These are phyloP conservation scores for Coccomyxa subellipsoidea DNA, from an alignment of 163 green algal species.

Conservation along the genomic window DNA sequence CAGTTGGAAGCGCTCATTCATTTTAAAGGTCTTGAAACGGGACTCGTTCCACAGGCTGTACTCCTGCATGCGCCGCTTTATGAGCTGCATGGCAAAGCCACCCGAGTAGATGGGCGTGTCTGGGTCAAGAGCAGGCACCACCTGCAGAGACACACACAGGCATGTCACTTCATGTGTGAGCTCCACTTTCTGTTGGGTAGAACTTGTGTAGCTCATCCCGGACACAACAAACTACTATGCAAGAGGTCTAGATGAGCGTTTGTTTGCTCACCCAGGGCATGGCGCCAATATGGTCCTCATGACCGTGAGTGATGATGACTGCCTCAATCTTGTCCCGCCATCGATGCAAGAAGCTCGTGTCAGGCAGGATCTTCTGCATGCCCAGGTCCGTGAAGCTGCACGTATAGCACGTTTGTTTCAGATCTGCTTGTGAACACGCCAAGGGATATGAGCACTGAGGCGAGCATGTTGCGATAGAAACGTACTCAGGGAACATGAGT, in stretches of 20 bases:
- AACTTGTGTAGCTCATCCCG: neutral
- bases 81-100: conserved; percentile 91
- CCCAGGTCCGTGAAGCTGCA: conserved; percentile 90
- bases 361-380: conserved; percentile 97
- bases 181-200: too few relatives aligned
- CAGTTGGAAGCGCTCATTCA: conserved; percentile 70
- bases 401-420: neutral
- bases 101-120: conserved; percentile 87
- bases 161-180: too few relatives aligned
- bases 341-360: conserved; percentile 90
- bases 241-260: too few relatives aligned
- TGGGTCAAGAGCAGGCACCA: conserved; percentile 90
- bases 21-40: conserved; percentile 78
- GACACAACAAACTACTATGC: neutral
- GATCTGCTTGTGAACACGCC: too few relatives aligned
- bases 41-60: conserved; percentile 86
- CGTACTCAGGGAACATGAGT: conserved; percentile 98
- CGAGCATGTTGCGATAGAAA: too few relatives aligned
- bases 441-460: too few relatives aligned
- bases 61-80: conserved; percentile 81
- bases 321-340: conserved; percentile 98
- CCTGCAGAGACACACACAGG: conserved; percentile 43
- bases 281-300: conserved; percentile 99
- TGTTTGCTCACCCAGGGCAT: conserved; percentile 84
- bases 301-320: conserved; percentile 96